phyloP scores from a whole-genome alignment of 495 filamentous ascomycete genomes.

The Neurospora discreta region DNA sequence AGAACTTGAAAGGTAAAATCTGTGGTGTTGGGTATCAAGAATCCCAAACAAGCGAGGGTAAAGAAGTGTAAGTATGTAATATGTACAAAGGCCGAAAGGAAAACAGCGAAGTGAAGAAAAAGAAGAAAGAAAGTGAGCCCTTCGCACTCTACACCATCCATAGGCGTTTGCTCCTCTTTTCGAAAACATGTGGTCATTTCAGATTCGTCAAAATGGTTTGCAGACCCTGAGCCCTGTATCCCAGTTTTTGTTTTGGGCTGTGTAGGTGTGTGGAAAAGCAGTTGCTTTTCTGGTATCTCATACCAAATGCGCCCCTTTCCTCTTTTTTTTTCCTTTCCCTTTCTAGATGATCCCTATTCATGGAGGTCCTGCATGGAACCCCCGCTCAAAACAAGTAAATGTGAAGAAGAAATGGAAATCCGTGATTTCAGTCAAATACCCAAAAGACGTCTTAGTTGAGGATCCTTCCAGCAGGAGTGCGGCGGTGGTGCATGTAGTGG shows the following conservation, averaged over 20 bases:
- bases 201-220: slow-evolving; percentile 1
- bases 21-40: background rate
- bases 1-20: background rate
- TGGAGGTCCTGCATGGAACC: background rate
- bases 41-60: background rate
- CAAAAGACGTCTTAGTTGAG: background rate
- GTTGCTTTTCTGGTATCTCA: background rate
- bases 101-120: background rate
- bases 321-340: background rate
- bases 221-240: background rate
- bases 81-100: background rate
- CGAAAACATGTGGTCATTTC: background rate
- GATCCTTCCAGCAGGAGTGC: slow-evolving; percentile 6
- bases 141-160: background rate
- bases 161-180: background rate
- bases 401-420: background rate
- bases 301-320: background rate
- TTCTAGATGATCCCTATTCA: background rate
- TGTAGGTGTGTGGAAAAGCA: background rate
- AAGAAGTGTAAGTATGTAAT: background rate
- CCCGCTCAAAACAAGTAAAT: background rate
- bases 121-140: background rate
- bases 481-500: slow-evolving; percentile 16
- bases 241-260: background rate
- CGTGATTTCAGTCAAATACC: background rate